Evolutionary conservation across 2,329 filamentous ascomycete species (phyloP), one percentile per base, ranked within the genome.

Genomic region (Apiospora marii): DNA sequence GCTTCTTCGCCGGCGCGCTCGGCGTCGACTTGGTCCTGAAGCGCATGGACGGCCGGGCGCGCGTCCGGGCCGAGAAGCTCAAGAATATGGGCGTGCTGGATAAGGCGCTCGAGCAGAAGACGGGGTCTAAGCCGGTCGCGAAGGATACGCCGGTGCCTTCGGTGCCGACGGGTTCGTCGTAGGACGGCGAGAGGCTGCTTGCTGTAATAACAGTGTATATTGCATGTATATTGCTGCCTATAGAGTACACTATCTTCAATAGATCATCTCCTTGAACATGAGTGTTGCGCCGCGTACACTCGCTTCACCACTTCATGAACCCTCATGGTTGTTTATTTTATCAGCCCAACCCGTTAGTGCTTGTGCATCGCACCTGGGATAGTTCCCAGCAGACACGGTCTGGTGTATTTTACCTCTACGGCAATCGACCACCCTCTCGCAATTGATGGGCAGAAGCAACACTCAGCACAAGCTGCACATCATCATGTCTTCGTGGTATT

Each of bases 1-100:
- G 89, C 53, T 84, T 91, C 74, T 74, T 83, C 24, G 82, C 84
- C 4, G 89, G 89, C 13, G 78, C 86, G 0, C 51, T 82, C 16
- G 85, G 85, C 24, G 81, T 81, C 22, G 80, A 83, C 64, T 71
- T 83, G 19, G 73, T 84, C 27, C 78, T 82, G 68, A 76, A 72
- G 70, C 79, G 78, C 71, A 79, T 77, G 77, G 78, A 79, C n/a
- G 72, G 75, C 48, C 75, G 75, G 58, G 76, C 76, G 34, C 75
- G 76, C 34, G 27, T 71, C 19, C 76, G 77, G 16, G 76, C 76
- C 27, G 78, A 79, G 70, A 77, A 72, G 72, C 24, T 78, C 51
- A 77, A 77, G 73, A 76, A 73, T 1, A 77, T 76, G 68, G 77
- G 74, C 3, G 72, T 75, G n/a, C 46, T 77, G n/a, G 72, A 75